Base-by-base conservation (phyloP, 345 rosid species). In the Microthlaspi erraticum region DNA sequence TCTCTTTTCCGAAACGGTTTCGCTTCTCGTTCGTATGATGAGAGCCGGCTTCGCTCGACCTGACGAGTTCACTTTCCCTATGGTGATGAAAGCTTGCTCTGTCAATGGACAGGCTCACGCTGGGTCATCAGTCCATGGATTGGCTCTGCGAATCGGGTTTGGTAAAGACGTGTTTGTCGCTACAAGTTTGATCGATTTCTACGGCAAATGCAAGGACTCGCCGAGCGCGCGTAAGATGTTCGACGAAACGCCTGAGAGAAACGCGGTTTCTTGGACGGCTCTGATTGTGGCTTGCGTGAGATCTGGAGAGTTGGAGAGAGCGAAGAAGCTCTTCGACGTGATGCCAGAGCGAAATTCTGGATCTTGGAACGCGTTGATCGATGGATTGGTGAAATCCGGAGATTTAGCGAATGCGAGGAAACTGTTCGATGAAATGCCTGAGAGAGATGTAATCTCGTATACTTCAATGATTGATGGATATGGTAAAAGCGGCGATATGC, bases 231-330 rank as follows among this genome's bases (percentile, higher is more conserved):
- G 82, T 5, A 83, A 80, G 71, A 60, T 85, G 84, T 89, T 91
- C 2, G 92, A 83, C 68, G 83, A 70, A 78, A 82, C 86, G 89
- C 9, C 74, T 36, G 81, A 71, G 2, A 82, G 83, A 42, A 86
- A 76, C 53, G 89, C 79, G 11, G 90, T 87, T 72, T 78, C 92
- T 5, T 92, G 98, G 98, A 92, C 88, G 0, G 93, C 94, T 1
- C 69, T 92, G 89, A 63, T 89, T 59, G 78, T 68, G 26, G 91
- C 91, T 31, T 85, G 83, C 72, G 43, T 79, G 26, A 76, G 41
- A 67, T 79, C 79, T 49, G 89, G 83, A 17, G 85, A 84, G 78
- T 43, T 87, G 37, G 74, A 7, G 55, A 77, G 75, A 73, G 96
- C 88, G 0, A 83, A 64, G 79, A 75, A 37, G 58, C 6, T 81